These are phyloP conservation scores for Talaromyces sp. DNA, from an alignment of 2,329 filamentous ascomycete species.

Conservation along the genomic window DNA sequence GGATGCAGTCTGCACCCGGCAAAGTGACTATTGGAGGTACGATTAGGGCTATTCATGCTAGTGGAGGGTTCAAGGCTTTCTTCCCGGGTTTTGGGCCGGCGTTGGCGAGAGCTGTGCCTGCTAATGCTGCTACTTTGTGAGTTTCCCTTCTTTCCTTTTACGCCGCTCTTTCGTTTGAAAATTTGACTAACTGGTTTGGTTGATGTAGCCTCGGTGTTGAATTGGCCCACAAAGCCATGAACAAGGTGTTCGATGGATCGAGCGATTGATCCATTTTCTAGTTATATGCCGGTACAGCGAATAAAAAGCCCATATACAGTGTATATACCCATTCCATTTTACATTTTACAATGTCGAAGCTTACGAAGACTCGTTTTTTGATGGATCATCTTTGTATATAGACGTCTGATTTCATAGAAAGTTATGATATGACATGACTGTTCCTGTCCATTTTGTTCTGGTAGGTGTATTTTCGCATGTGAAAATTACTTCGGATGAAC, in stretches of 20 bases:
- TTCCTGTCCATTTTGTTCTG: neutral
- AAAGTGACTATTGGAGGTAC: constrained; percentile 77
- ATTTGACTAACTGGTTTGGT: constrained; percentile 19
- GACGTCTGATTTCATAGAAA: constrained; percentile 9
- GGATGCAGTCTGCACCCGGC: constrained; percentile 87
- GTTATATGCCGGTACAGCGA: neutral
- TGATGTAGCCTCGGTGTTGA: constrained; percentile 47
- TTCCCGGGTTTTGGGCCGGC: constrained; percentile 96
- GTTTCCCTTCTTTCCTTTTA: neutral
- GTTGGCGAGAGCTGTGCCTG: constrained; percentile 86
- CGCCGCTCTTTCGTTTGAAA: no score
- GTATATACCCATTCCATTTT: constrained; percentile 10
- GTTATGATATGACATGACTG: constrained; percentile 2
- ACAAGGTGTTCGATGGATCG: constrained; percentile 40
- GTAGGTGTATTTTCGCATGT: neutral
- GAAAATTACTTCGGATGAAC: neutral
- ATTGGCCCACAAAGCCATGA: constrained; percentile 52
- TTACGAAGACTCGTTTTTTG: neutral
- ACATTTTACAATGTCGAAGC: neutral
- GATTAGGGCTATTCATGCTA: constrained; percentile 76
- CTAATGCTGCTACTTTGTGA: constrained; percentile 89
- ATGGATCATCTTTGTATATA: constrained; percentile 8
- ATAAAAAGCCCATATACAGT: neutral
- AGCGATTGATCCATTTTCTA: neutral
- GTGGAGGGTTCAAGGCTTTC: constrained; percentile 84